These are phyloP conservation scores for Cadophora malorum DNA, from an alignment of 2,329 filamentous ascomycete genomes.

Conservation along the genomic window DNA sequence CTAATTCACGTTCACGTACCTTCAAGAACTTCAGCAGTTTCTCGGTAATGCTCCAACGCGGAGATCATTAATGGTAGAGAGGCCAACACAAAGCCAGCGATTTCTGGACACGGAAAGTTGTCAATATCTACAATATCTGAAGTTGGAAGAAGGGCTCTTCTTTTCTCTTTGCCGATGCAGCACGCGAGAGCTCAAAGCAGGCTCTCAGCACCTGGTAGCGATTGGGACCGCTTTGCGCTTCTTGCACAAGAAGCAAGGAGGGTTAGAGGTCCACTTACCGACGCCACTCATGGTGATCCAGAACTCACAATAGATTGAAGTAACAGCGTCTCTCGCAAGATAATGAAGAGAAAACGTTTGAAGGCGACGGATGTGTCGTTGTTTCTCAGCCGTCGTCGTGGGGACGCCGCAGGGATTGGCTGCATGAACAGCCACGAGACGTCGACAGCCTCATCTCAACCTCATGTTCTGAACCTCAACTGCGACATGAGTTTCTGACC, in stretches of 20 bases:
- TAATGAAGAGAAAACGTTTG: not conserved
- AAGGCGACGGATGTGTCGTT: constrained; percentile 1
- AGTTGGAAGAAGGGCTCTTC: not conserved
- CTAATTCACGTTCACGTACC: too few relatives aligned
- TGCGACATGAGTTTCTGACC: too few relatives aligned
- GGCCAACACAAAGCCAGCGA: too few relatives aligned
- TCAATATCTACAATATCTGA: not conserved
- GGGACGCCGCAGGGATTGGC: too few relatives aligned
- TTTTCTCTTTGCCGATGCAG: too few relatives aligned
- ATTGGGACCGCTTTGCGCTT: not conserved
- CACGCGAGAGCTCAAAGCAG: not conserved
- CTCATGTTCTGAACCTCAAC: too few relatives aligned
- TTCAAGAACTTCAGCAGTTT: too few relatives aligned
- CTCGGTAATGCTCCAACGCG: too few relatives aligned
- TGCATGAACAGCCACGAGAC: too few relatives aligned
- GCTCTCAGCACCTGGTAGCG: not conserved
- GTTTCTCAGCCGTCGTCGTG: too few relatives aligned
- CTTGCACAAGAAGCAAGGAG: not conserved
- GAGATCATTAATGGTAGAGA: too few relatives aligned
- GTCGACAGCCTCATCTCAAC: too few relatives aligned
- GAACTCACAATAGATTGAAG: not conserved
- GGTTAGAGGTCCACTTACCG: constrained; percentile 6
- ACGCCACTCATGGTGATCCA: constrained; percentile 22
- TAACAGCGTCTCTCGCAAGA: not conserved
- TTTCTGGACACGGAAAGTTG: constrained; percentile 1